Evolutionary conservation across 805 yeast species (phyloP).

Genomic region (Metschnikowia anglica): DNA sequence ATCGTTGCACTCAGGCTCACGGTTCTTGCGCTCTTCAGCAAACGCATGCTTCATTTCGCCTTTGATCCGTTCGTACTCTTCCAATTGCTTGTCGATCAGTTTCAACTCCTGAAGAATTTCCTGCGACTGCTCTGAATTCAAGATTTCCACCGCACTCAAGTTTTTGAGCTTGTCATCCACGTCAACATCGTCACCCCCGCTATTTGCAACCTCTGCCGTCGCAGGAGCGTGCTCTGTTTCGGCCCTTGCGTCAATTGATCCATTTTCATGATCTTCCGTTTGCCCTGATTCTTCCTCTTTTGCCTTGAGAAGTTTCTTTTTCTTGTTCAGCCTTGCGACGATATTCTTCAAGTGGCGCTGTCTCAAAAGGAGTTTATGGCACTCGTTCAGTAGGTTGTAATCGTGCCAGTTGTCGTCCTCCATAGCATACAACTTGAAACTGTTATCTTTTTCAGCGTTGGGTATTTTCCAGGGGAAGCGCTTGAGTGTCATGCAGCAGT

Average conservation of each 20-base stretch:
- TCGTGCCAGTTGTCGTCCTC: conserved; percentile 77
- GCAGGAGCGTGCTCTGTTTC: neutral
- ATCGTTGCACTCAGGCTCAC: conserved; percentile 10
- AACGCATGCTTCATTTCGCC: conserved; percentile 35
- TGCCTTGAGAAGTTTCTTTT: conserved; percentile 29
- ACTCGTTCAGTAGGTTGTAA: conserved; percentile 66
- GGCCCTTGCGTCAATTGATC: neutral
- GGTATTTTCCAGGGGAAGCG: conserved; percentile 91
- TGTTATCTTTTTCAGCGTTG: conserved; percentile 55
- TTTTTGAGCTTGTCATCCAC: conserved; percentile 23
- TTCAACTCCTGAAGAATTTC: conserved; percentile 34
- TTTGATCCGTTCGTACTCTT: conserved; percentile 37
- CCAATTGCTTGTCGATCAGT: conserved; percentile 38
- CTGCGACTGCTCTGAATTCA: conserved; percentile 34
- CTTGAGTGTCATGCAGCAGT: conserved; percentile 82
- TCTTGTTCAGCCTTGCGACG: conserved; percentile 43
- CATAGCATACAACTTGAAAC: conserved; percentile 63
- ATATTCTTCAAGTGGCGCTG: conserved; percentile 56
- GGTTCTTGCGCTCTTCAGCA: conserved; percentile 20
- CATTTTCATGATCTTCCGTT: neutral
- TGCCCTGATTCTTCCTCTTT: conserved; percentile 16
- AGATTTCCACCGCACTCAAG: conserved; percentile 26
- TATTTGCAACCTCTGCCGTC: conserved; percentile 13
- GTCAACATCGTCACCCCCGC: conserved; percentile 7
- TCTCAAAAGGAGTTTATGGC: conserved; percentile 62